Evolutionary conservation across 257 asterid genomes (phyloP).

Genomic region (Penstemon newberryi): DNA sequence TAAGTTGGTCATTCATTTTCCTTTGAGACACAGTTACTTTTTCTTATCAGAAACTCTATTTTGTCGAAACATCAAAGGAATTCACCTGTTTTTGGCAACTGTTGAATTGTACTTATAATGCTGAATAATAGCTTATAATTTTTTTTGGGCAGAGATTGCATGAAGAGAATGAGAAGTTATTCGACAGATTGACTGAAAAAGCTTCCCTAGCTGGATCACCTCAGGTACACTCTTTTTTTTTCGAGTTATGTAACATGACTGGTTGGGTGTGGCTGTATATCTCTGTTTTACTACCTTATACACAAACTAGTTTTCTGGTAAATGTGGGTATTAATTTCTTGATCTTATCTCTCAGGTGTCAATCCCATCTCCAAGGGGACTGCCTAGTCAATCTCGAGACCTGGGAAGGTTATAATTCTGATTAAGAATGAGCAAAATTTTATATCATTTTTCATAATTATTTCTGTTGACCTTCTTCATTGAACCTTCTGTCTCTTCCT

Average conservation of each 20-base stretch:
- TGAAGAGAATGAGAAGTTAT: slow-evolving; percentile 96
- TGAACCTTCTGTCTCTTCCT: slow-evolving; percentile 4
- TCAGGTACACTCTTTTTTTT: slow-evolving; percentile 54
- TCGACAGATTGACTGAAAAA: slow-evolving; percentile 90
- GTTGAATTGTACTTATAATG: slow-evolving; percentile 9
- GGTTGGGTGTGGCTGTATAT: slow-evolving; percentile 11
- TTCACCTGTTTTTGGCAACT: slow-evolving; percentile 21
- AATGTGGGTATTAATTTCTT: slow-evolving; percentile 22
- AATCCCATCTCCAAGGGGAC: slow-evolving; percentile 64
- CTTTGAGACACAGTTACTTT: not conserved
- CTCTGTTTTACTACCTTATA: slow-evolving; percentile 25
- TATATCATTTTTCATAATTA: slow-evolving; percentile 6
- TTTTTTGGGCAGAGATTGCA: slow-evolving; percentile 72
- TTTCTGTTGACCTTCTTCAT: slow-evolving; percentile 20
- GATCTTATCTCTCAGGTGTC: slow-evolving; percentile 54
- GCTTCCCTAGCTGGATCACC: slow-evolving; percentile 75
- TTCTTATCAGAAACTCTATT: slow-evolving; percentile 20
- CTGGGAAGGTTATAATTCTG: slow-evolving; percentile 56
- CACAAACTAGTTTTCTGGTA: slow-evolving; percentile 27
- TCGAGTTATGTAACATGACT: slow-evolving; percentile 9
- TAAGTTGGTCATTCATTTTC: not conserved
- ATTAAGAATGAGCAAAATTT: slow-evolving; percentile 17
- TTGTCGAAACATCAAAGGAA: slow-evolving; percentile 14
- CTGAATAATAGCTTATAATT: slow-evolving; percentile 15
- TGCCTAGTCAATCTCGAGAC: slow-evolving; percentile 55